These are phyloP conservation scores for Termitomyces eurrhizus DNA, from an alignment of 768 basidiomycete genomes.

Conservation along the genomic window DNA sequence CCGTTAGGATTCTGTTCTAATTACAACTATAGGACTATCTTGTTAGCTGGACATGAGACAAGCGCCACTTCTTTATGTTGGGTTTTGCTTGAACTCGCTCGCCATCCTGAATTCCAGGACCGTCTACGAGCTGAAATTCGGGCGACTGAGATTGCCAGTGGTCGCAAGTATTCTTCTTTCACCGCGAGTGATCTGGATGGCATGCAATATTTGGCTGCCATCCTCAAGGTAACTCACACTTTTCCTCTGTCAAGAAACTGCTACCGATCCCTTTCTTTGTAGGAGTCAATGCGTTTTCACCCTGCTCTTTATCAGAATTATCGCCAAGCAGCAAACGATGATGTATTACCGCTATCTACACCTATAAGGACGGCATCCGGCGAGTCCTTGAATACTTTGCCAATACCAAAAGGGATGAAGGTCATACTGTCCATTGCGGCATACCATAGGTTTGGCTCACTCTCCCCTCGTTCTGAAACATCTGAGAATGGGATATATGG, in stretches of 20 bases:
- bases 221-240: conserved; percentile 35
- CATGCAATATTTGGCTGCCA: conserved; percentile 46
- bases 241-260: neutral
- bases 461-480: neutral
- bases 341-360: conserved; percentile 54
- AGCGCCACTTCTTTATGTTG: conserved; percentile 56
- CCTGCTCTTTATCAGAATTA: conserved; percentile 52
- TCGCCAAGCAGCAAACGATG: conserved; percentile 47
- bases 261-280: neutral
- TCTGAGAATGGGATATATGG: neutral
- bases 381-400: conserved; percentile 35
- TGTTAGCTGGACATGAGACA: conserved; percentile 57
- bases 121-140: conserved; percentile 60
- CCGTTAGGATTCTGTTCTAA: neutral
- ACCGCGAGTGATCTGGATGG: conserved; percentile 44
- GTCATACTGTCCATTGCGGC: conserved; percentile 50
- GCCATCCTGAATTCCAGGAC: conserved; percentile 52
- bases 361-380: conserved; percentile 47
- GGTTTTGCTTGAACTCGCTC: conserved; percentile 60
- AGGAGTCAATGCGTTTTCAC: conserved; percentile 53
- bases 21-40: conserved; percentile 31
- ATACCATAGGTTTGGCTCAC: conserved; percentile 43
- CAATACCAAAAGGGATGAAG: conserved; percentile 47
- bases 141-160: conserved; percentile 30
- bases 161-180: conserved; percentile 36